Evolutionary conservation across 305 asterid species (phyloP).

Genomic region (Vinca major): DNA sequence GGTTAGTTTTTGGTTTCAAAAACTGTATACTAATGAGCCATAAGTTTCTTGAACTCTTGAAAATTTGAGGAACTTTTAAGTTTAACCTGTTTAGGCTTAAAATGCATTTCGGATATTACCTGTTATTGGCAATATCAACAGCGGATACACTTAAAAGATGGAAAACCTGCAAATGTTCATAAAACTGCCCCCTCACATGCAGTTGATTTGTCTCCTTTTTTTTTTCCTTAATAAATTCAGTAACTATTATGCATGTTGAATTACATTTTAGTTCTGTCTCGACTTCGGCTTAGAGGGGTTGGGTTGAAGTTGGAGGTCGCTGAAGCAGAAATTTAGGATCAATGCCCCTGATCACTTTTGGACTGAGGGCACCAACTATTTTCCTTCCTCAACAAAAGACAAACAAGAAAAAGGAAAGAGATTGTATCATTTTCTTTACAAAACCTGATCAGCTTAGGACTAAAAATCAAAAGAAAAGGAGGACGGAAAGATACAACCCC

Average conservation of each 20-base stretch:
- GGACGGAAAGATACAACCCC: neutral
- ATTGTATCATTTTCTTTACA: neutral
- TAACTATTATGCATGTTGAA: neutral
- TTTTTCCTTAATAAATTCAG: neutral
- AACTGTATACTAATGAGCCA: neutral
- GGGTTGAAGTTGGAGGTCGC: neutral
- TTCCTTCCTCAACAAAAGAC: neutral
- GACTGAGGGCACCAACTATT: neutral
- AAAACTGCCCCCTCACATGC: neutral
- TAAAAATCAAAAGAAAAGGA: neutral
- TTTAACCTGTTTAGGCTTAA: neutral
- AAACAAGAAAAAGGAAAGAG: neutral
- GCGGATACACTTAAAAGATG: neutral
- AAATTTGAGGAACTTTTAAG: neutral
- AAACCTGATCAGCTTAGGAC: too few relatives aligned
- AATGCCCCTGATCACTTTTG: neutral
- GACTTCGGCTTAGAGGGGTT: neutral
- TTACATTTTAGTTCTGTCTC: neutral
- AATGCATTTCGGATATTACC: neutral
- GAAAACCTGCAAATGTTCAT: neutral
- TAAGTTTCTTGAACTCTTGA: neutral
- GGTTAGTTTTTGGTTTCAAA: conserved; percentile 31
- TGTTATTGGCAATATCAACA: neutral
- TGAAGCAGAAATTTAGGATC: neutral
- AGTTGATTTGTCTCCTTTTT: neutral